Conservation (phyloP, 805 yeast species). For the Schizosaccharomyces lindneri region DNA sequence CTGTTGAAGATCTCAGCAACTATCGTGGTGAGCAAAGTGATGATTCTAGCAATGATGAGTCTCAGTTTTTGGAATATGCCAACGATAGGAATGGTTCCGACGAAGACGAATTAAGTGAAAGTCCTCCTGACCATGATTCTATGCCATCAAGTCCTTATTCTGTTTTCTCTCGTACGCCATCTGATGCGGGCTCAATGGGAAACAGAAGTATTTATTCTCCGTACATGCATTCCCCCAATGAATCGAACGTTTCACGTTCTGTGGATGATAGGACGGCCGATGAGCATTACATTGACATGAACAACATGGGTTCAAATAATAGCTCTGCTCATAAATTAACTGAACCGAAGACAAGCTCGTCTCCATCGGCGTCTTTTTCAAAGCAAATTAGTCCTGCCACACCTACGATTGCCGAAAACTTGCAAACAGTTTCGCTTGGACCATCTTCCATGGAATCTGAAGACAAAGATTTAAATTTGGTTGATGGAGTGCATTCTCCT, state of each 20-base stretch:
- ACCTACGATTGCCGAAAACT: not conserved
- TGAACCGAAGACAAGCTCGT: not conserved
- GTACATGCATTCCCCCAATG: no score
- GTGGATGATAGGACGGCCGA: no score
- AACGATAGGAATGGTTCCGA: not conserved
- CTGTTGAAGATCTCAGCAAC: not conserved
- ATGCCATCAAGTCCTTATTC: not conserved
- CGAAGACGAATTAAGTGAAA: not conserved
- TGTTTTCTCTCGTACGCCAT: not conserved
- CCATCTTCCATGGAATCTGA: not conserved
- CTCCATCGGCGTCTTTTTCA: not conserved
- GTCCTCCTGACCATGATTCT: not conserved
- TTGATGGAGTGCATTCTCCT: not conserved
- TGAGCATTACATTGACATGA: no score
- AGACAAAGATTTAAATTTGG: not conserved
- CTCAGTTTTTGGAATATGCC: not conserved
- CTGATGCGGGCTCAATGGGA: not conserved
- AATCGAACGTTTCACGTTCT: no score
- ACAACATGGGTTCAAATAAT: no score
- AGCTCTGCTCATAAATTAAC: no score
- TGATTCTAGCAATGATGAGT: not conserved
- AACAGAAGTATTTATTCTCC: no score
- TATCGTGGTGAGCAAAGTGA: not conserved
- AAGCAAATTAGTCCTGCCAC: not conserved
- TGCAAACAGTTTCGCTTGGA: not conserved